Evolutionary conservation across 1,284 basidiomycete species (phyloP).

Genomic region (Cerioporus squamosus): DNA sequence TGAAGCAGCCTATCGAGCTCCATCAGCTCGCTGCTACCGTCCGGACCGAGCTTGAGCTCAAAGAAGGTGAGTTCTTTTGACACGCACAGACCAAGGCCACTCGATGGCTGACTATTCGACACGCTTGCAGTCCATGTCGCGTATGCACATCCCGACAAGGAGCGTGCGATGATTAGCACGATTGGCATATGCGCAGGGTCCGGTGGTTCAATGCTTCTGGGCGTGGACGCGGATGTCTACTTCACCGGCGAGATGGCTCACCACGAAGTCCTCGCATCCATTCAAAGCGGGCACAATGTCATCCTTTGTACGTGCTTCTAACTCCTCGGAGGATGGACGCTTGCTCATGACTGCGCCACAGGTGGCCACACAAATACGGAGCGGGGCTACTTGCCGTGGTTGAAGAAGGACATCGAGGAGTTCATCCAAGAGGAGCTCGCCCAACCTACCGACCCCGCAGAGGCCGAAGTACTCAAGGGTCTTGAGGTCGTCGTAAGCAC

Average conservation of each 20-base stretch:
- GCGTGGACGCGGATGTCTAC: conserved; percentile 78
- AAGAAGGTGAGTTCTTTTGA: conserved; percentile 51
- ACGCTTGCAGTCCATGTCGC: conserved; percentile 74
- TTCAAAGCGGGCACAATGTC: conserved; percentile 75
- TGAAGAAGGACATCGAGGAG: conserved; percentile 63
- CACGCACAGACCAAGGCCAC: neutral
- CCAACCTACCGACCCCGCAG: conserved; percentile 29
- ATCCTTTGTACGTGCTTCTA: conserved; percentile 64
- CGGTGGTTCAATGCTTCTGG: conserved; percentile 75
- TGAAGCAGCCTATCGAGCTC: conserved; percentile 61
- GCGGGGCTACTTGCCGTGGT: conserved; percentile 79
- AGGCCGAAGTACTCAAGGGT: conserved; percentile 25
- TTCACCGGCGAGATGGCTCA: conserved; percentile 94
- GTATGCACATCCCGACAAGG: conserved; percentile 43
- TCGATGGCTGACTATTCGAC: too few relatives aligned
- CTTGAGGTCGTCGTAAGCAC: conserved; percentile 63
- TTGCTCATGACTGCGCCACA: conserved; percentile 13
- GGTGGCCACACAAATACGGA: conserved; percentile 81
- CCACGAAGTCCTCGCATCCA: conserved; percentile 82
- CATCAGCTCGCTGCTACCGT: conserved; percentile 64
- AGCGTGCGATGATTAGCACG: conserved; percentile 39
- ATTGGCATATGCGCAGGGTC: conserved; percentile 89
- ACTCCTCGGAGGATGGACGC: conserved; percentile 1
- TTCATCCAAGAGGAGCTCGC: conserved; percentile 46
- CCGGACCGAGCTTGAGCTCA: conserved; percentile 69